These are phyloP conservation scores for Aspergillus heteromorphus DNA, from an alignment of 495 filamentous ascomycete species.

Conservation along the genomic window DNA sequence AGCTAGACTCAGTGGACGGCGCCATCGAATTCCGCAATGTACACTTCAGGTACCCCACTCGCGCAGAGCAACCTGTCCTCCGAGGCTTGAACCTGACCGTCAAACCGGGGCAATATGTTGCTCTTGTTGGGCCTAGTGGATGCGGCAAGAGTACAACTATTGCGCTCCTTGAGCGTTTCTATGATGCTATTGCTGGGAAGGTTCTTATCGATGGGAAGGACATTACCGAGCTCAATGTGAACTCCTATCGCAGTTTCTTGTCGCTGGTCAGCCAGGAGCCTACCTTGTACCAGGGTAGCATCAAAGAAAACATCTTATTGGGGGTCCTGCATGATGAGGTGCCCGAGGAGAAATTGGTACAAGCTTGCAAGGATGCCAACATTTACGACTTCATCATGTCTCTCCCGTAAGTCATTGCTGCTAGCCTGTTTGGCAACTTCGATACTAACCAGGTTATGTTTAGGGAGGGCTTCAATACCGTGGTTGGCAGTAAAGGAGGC, in stretches of 20 bases:
- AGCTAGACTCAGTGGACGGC: conserved; percentile 54
- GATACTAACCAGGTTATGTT: conserved; percentile 24
- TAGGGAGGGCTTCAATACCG: conserved; percentile 67
- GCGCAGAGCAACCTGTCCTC: conserved; percentile 74
- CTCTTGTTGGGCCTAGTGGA: conserved; percentile 74
- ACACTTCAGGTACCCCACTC: conserved; percentile 75
- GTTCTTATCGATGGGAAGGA: conserved; percentile 70
- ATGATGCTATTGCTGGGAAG: conserved; percentile 69
- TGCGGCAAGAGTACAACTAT: conserved; percentile 85
- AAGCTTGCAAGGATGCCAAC: conserved; percentile 81
- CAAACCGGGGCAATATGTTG: conserved; percentile 71
- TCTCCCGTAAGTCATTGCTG: conserved; percentile 41
- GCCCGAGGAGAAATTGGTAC: conserved; percentile 61
- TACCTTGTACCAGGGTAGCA: conserved; percentile 78
- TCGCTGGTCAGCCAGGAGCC: conserved; percentile 85
- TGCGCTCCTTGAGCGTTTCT: conserved; percentile 76
- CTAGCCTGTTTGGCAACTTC: background rate
- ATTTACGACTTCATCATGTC: conserved; percentile 89
- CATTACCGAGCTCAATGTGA: conserved; percentile 68
- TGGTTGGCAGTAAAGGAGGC: conserved; percentile 71
- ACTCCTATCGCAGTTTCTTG: conserved; percentile 68
- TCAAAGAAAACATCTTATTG: conserved; percentile 76
- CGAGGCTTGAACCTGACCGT: conserved; percentile 67
- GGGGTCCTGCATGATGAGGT: conserved; percentile 59
- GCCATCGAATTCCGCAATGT: conserved; percentile 74